A percentile compares a stretch with the other conserved stretches of the same genome.
These are phyloP conservation scores for Blastocystis sp. DNA, from an alignment of 352 stramenopile genomes.

Conservation along the genomic window DNA sequence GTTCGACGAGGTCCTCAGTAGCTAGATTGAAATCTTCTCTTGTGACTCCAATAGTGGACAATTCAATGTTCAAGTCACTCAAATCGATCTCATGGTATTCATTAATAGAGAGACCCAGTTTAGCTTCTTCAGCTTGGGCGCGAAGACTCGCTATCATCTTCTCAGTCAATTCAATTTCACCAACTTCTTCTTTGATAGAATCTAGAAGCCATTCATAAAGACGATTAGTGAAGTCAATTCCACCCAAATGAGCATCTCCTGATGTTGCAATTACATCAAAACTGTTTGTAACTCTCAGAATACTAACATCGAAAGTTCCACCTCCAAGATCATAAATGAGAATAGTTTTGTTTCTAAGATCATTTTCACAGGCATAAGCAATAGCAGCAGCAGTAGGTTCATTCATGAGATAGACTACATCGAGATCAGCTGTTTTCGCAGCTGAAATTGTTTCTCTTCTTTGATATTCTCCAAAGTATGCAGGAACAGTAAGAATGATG, in stretches of 20 bases:
- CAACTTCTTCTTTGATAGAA: constrained; percentile 94
- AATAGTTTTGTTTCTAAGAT: constrained; percentile 89
- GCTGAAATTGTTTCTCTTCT: constrained; percentile 22
- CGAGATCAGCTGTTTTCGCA: constrained; percentile 83
- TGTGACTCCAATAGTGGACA: not conserved
- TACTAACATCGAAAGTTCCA: constrained; percentile 90
- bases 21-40: not conserved
- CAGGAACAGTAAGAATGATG: constrained; percentile 52
- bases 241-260: constrained; percentile 66
- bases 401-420: constrained; percentile 90
- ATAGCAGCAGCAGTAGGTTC: constrained; percentile 89
- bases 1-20: not conserved
- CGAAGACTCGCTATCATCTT: constrained; percentile 70
- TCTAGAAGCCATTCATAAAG: constrained; percentile 99
- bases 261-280: constrained; percentile 77
- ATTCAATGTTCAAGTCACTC: not conserved
- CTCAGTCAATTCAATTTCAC: constrained; percentile 81
- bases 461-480: constrained; percentile 56
- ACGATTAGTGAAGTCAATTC: constrained; percentile 73
- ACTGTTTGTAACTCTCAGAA: constrained; percentile 72
- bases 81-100: not conserved
- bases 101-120: constrained; percentile 82
- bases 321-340: constrained; percentile 92
- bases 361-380: constrained; percentile 74
- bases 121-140: constrained; percentile 81